Evolutionary conservation across 306 rosid genomes (phyloP), one percentile per base, ranked within the genome.

Genomic region (Castanea crenata): DNA sequence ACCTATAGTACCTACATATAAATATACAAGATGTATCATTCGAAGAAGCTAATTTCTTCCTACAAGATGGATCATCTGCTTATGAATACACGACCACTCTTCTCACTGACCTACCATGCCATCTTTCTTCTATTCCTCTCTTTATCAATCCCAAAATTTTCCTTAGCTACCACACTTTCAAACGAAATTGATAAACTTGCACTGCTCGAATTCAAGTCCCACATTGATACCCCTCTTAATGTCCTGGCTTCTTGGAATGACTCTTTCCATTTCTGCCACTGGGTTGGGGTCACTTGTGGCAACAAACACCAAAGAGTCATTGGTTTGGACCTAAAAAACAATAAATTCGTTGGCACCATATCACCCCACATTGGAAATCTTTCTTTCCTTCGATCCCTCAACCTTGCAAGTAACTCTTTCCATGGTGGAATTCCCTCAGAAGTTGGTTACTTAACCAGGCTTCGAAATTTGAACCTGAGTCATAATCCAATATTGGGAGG

Each of bases 251-350:
- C 76, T 1, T 78, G 81, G 81, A 78, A 78, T 58, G 61, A 58
- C 2, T 78, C 81, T 27, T 20, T 57, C 9, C 76, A 78, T 23
- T 78, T 78, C 4, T 70, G 81, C 75, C 25, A 41, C 1, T 78
- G 81, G 81, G 10, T 20, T 12, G 81, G 81, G 4, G 23, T 78
- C 29, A 78, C 61, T 20, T 78, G 76, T n/a, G 68, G 71, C 35
- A 21, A 12, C 2, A 57, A 49, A 25, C 81, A 70, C 7, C 71
- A 57, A 20, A 70, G 81, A 27, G 76, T 78, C 76, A 57, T 74
- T 0, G 9, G 20, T 23, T 46, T 78, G 21, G 34, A 78, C 49
- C 68, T 78, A 31, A 2, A 3, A 1, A 16, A 19, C 11, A 49
- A 14, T 4, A 27, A 55, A 4, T 27, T 78, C 21, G 56, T 61